A percentile compares a stretch with the other conserved stretches of the same genome.
Conservation (phyloP, 2,329 filamentous ascomycete species). For the Xylaria sp. region DNA sequence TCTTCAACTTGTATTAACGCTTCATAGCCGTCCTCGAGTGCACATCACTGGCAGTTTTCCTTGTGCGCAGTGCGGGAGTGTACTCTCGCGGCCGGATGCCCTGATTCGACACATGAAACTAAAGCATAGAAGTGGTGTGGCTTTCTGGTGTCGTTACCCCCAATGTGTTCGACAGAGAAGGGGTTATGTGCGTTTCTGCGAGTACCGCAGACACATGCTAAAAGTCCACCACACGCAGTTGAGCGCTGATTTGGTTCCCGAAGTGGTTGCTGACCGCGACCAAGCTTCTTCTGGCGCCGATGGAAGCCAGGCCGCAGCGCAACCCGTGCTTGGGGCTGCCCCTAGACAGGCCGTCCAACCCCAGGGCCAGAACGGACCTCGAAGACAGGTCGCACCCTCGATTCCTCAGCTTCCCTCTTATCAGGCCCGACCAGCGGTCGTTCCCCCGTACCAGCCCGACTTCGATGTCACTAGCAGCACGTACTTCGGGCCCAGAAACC, state of each 20-base stretch:
- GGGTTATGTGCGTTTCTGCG: not conserved
- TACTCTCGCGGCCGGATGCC: not conserved
- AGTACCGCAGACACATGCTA: slow-evolving; percentile 6
- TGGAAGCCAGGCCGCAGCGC: not conserved
- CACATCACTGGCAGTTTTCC: not conserved
- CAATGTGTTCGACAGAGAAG: not conserved
- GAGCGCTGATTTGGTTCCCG: not conserved
- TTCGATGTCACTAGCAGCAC: not conserved
- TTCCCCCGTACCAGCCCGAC: not conserved
- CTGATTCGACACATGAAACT: slow-evolving; percentile 1
- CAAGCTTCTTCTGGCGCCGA: not conserved
- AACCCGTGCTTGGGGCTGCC: not conserved
- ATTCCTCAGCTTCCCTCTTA: not conserved
- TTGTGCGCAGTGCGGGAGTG: not conserved
- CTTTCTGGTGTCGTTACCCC: not conserved
- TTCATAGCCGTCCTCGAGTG: not conserved
- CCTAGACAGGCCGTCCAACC: not conserved
- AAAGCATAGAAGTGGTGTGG: not conserved
- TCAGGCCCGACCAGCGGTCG: not conserved
- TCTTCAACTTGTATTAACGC: not conserved
- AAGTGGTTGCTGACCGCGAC: not conserved
- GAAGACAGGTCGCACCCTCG: not conserved
- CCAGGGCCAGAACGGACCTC: not conserved
- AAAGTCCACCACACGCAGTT: not conserved
- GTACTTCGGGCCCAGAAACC: not conserved